Conservation (phyloP, 768 basidiomycete genomes). For the Rhodotorula paludigena region DNA sequence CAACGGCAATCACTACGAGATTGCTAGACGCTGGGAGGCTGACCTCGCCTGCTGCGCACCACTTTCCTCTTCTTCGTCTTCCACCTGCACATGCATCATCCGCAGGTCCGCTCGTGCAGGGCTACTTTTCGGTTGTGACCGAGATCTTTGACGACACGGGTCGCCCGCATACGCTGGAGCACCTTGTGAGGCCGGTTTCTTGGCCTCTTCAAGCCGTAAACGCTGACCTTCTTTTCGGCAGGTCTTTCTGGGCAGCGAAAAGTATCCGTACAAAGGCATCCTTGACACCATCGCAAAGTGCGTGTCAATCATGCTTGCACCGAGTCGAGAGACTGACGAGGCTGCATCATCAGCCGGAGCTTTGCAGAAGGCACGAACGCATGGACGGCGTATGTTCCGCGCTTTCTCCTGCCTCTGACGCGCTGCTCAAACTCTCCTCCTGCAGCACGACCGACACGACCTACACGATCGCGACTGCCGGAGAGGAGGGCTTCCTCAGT, state of each 20-base stretch:
- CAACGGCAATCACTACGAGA: no score
- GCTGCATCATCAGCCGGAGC: neutral
- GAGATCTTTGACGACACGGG: constrained; percentile 58
- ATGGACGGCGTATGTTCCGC: constrained; percentile 65
- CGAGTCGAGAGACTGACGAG: neutral
- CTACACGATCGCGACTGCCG: constrained; percentile 90
- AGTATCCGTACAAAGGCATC: constrained; percentile 75
- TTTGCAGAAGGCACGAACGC: constrained; percentile 59
- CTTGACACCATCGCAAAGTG: constrained; percentile 83
- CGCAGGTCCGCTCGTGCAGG: constrained; percentile 37
- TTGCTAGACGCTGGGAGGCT: no score
- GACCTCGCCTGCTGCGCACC: no score
- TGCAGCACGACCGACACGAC: constrained; percentile 58
- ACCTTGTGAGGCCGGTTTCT: constrained; percentile 55
- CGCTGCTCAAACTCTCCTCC: neutral
- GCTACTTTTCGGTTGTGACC: constrained; percentile 29
- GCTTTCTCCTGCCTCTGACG: neutral
- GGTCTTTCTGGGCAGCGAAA: constrained; percentile 91
- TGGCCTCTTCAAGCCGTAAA: neutral
- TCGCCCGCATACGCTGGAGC: constrained; percentile 92
- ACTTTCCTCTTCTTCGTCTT: neutral
- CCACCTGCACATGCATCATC: no score
- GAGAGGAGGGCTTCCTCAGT: constrained; percentile 67
- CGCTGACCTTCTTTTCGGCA: constrained; percentile 17
- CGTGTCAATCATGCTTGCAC: constrained; percentile 16